Percentiles rank a stretch among this genome's conserved stretches.
Conservation (phyloP, 2,329 filamentous ascomycete genomes). For the Hymenoscyphus fructigenus region DNA sequence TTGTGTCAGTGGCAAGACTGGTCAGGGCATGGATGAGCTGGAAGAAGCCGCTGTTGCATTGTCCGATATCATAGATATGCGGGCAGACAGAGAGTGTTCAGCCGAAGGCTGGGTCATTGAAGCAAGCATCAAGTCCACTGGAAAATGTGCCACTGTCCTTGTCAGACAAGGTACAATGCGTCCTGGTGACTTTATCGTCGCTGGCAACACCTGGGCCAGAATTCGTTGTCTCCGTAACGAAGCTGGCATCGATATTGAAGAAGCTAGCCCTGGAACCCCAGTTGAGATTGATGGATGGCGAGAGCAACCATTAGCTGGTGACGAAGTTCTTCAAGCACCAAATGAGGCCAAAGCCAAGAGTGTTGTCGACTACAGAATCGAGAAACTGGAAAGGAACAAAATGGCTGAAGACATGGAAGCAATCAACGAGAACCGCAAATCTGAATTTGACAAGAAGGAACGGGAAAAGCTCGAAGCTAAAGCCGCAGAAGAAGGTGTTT, state of each 20-base stretch:
- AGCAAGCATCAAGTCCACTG: conserved; percentile 80
- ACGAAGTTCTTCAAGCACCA: conserved; percentile 79
- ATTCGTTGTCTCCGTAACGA: conserved; percentile 86
- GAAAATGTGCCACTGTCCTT: conserved; percentile 84
- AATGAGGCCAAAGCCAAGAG: conserved; percentile 76
- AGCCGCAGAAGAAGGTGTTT: conserved; percentile 30
- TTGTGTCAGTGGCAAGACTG: conserved; percentile 89
- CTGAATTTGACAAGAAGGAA: conserved; percentile 58
- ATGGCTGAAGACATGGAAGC: conserved; percentile 69
- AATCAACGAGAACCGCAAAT: conserved; percentile 66
- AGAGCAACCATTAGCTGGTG: conserved; percentile 80
- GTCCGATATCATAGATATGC: conserved; percentile 86
- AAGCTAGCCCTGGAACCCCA: conserved; percentile 83
- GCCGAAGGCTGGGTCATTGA: conserved; percentile 95
- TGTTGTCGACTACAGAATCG: conserved; percentile 73
- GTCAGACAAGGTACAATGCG: conserved; percentile 84
- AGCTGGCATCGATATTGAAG: conserved; percentile 67
- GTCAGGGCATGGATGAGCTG: conserved; percentile 83
- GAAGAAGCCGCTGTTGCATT: conserved; percentile 88
- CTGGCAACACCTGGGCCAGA: conserved; percentile 83
- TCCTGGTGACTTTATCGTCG: conserved; percentile 79
- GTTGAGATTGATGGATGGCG: conserved; percentile 96
- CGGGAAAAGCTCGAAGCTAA: conserved; percentile 57
- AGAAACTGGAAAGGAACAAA: conserved; percentile 67
- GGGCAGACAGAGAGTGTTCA: conserved; percentile 72